These are phyloP conservation scores for Vaucheria bursata DNA, from an alignment of 352 stramenopile species.

Conservation along the genomic window DNA sequence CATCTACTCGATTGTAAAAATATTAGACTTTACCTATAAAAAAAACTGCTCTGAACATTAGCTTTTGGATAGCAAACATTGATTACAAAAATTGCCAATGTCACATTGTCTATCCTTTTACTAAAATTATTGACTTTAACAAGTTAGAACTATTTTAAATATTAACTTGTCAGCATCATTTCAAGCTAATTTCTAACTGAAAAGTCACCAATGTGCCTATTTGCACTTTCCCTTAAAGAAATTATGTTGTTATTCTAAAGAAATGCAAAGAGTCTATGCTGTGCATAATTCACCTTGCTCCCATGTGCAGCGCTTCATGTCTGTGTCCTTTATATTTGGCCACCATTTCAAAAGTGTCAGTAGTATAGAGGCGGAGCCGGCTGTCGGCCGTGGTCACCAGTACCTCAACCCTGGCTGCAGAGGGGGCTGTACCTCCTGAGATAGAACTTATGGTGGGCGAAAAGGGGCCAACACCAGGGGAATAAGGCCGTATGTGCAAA, in stretches of 20 bases:
- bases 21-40: too few relatives aligned
- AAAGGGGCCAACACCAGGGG: neutral
- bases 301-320: constrained; percentile 54
- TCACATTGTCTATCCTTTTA: too few relatives aligned
- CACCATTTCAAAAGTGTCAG: constrained; percentile 77
- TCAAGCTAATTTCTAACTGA: neutral
- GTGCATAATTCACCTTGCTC: constrained; percentile 15
- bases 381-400: constrained; percentile 81
- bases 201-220: neutral
- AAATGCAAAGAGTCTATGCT: too few relatives aligned
- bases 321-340: constrained; percentile 83
- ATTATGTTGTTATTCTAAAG: neutral
- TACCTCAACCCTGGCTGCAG: constrained; percentile 43
- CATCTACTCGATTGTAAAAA: too few relatives aligned
- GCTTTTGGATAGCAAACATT: too few relatives aligned
- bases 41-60: too few relatives aligned
- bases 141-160: neutral
- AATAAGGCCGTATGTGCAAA: constrained; percentile 62
- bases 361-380: constrained; percentile 71
- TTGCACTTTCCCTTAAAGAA: neutral
- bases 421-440: neutral
- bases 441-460: too few relatives aligned
- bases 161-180: neutral
- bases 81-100: too few relatives aligned
- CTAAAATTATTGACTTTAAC: neutral